phyloP scores from a whole-genome alignment of 805 yeast genomes.

The Kluyveromyces wickerhamii region DNA sequence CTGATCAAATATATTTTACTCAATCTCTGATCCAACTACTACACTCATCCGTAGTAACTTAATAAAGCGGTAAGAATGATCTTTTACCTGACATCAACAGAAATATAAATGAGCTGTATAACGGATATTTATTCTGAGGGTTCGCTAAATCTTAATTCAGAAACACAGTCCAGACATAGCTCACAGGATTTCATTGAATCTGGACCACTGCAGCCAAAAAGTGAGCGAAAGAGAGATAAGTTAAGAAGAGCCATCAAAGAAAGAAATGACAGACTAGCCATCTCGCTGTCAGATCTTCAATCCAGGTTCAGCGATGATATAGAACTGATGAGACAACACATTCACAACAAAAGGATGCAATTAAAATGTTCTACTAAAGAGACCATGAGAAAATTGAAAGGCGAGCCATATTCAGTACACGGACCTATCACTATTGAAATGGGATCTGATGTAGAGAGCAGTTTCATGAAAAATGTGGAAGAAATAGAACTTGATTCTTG shows the following conservation, averaged over 20 bases:
- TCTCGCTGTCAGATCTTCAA: not conserved
- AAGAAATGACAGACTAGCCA: not conserved
- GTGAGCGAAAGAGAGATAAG: not conserved
- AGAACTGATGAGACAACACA: not conserved
- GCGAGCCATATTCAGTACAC: not conserved
- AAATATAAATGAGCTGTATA: too few species aligned
- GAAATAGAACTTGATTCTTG: too few species aligned
- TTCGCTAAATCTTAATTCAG: too few species aligned
- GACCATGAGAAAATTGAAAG: not conserved
- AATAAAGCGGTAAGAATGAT: too few species aligned
- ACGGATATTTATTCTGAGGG: too few species aligned
- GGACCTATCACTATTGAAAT: constrained; percentile 2
- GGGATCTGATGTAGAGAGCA: constrained; percentile 1
- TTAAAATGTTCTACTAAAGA: not conserved
- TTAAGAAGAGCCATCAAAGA: not conserved
- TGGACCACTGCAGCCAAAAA: not conserved
- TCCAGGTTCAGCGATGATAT: not conserved
- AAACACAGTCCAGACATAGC: too few species aligned
- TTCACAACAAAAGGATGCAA: not conserved
- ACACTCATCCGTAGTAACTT: too few species aligned
- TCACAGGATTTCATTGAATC: too few species aligned
- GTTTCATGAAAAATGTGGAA: not conserved
- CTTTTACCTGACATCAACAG: too few species aligned
- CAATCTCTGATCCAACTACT: too few species aligned
- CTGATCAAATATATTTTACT: too few species aligned